A percentile compares a stretch with the other conserved stretches of the same genome.
Conservation (phyloP, 352 stramenopile genomes). For the Phytopythium cucurbitacearum region DNA sequence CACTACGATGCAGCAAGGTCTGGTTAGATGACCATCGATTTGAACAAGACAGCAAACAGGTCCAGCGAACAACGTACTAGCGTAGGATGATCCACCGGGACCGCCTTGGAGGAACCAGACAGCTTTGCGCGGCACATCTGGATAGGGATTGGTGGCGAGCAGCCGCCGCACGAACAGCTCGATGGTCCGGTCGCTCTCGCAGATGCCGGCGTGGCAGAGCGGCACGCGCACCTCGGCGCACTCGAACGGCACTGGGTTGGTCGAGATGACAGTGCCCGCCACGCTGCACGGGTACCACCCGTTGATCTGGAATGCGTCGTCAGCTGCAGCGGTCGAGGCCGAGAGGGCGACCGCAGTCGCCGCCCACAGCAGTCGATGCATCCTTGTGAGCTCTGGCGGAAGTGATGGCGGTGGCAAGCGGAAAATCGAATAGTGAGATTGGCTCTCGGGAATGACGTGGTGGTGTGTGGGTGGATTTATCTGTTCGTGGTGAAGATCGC, state of each 20-base stretch:
- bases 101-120: slow-evolving; percentile 70
- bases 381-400: no score
- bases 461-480: no score
- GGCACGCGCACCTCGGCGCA: slow-evolving; percentile 59
- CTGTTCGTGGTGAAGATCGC: no score
- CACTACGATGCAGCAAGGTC: not conserved
- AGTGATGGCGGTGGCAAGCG: no score
- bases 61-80: slow-evolving; percentile 13
- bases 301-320: slow-evolving; percentile 24
- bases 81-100: slow-evolving; percentile 56
- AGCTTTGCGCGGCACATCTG: slow-evolving; percentile 22
- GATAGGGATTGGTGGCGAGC: slow-evolving; percentile 6
- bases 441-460: no score
- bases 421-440: no score
- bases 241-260: slow-evolving; percentile 25
- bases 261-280: slow-evolving; percentile 3
- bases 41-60: no score
- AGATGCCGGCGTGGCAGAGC: slow-evolving; percentile 61
- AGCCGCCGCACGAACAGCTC: slow-evolving; percentile 58
- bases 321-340: not conserved
- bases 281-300: slow-evolving; percentile 51
- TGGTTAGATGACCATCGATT: no score
- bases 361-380: no score
- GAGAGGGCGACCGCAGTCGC: not conserved
- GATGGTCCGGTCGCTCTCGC: slow-evolving; percentile 46